Evolutionary conservation across 2,329 filamentous ascomycete genomes (phyloP).

Genomic region (Colletotrichum lindemuthianum): DNA sequence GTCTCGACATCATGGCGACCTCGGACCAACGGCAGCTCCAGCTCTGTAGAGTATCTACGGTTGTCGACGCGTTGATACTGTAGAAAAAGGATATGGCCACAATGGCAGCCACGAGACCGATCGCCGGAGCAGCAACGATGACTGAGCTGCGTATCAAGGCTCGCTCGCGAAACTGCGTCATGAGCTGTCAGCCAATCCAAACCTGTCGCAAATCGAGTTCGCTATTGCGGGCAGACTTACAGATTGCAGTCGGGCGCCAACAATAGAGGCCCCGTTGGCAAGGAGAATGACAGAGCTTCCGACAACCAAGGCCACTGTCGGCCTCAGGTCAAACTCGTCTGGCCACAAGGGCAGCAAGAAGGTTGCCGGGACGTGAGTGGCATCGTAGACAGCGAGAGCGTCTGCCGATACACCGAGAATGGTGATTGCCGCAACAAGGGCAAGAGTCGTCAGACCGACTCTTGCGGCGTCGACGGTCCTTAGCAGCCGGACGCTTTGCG

Average conservation of each 20-base stretch:
- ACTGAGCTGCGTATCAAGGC: slow-evolving; percentile 34
- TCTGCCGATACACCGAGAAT: slow-evolving; percentile 66
- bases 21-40: slow-evolving; percentile 71
- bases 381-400: slow-evolving; percentile 64
- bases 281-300: slow-evolving; percentile 61
- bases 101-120: slow-evolving; percentile 53
- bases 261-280: slow-evolving; percentile 58
- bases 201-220: neutral
- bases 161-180: slow-evolving; percentile 20
- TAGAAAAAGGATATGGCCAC: slow-evolving; percentile 68
- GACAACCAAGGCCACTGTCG: slow-evolving; percentile 64
- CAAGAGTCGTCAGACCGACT: slow-evolving; percentile 59
- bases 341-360: slow-evolving; percentile 69
- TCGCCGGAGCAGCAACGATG: slow-evolving; percentile 41
- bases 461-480: slow-evolving; percentile 55
- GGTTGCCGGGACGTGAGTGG: slow-evolving; percentile 58
- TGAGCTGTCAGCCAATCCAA: no score
- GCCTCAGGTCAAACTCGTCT: slow-evolving; percentile 63
- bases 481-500: slow-evolving; percentile 51
- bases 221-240: slow-evolving; percentile 52
- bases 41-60: slow-evolving; percentile 65
- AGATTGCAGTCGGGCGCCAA: slow-evolving; percentile 57
- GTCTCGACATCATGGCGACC: slow-evolving; percentile 61
- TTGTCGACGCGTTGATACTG: slow-evolving; percentile 61
- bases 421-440: slow-evolving; percentile 61